Conservation (phyloP, 352 stramenopile genomes). For the Labyrinthula sp. region DNA sequence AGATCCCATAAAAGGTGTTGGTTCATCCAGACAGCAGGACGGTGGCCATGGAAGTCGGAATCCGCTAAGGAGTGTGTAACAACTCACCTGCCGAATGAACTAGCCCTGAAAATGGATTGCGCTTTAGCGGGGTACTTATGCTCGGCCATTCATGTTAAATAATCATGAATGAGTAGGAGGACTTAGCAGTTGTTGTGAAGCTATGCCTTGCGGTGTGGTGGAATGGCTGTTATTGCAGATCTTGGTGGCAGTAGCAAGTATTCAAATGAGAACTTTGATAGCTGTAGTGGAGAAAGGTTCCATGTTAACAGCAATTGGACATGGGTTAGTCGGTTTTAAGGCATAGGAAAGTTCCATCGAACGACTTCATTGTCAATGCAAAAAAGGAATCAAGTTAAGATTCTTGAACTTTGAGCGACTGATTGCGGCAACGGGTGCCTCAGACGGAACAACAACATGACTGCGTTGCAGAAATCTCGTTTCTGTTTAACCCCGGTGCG, state of each 20-base stretch:
- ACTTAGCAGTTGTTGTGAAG: constrained; percentile 44
- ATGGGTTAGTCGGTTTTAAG: constrained; percentile 55
- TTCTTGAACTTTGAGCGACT: constrained; percentile 43
- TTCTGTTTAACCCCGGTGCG: constrained; percentile 45
- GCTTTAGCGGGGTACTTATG: constrained; percentile 51
- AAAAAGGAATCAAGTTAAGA: constrained; percentile 59
- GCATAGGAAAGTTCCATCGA: constrained; percentile 44
- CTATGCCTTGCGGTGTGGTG: constrained; percentile 41
- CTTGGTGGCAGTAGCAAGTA: constrained; percentile 63
- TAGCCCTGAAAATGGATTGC: constrained; percentile 55
- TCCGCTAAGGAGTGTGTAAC: constrained; percentile 67
- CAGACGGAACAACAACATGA: constrained; percentile 41
- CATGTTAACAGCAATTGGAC: constrained; percentile 56
- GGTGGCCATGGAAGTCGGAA: constrained; percentile 63
- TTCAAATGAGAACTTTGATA: constrained; percentile 58
- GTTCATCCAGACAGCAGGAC: constrained; percentile 60
- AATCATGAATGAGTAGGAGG: constrained; percentile 48
- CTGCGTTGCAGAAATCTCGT: constrained; percentile 46
- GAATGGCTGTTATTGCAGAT: constrained; percentile 51
- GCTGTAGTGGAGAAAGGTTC: constrained; percentile 57
- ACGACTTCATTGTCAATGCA: constrained; percentile 34
- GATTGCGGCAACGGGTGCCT: constrained; percentile 51
- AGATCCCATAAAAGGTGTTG: constrained; percentile 62
- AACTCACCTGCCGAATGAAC: constrained; percentile 58
- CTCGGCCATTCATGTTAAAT: constrained; percentile 45